A percentile compares a stretch with the other conserved stretches of the same genome.
These are phyloP conservation scores for Monilinia fructigena DNA, from an alignment of 2,329 filamentous ascomycete genomes.

Conservation along the genomic window DNA sequence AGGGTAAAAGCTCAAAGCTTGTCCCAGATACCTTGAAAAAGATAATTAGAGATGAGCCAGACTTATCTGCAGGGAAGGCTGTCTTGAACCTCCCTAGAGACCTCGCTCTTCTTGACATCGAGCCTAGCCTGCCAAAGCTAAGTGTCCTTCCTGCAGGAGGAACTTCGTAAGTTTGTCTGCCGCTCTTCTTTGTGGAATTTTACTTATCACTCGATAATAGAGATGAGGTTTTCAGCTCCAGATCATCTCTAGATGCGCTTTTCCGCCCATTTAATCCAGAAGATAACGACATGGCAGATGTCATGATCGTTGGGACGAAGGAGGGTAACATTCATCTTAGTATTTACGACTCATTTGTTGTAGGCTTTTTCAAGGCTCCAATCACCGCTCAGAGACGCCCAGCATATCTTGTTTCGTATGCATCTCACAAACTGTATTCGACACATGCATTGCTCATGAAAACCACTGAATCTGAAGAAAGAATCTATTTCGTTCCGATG, in stretches of 20 bases:
- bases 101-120: conserved; percentile 72
- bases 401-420: conserved; percentile 53
- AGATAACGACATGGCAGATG: conserved; percentile 72
- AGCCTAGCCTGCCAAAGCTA: conserved; percentile 72
- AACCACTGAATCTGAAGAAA: conserved; percentile 43
- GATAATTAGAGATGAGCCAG: conserved; percentile 26
- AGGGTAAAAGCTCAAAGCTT: conserved; percentile 20
- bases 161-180: conserved; percentile 52
- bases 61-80: conserved; percentile 24
- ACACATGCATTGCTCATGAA: conserved; percentile 70
- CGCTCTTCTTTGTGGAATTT: not conserved
- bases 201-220: conserved; percentile 27
- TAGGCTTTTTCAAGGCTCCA: conserved; percentile 61
- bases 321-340: conserved; percentile 72
- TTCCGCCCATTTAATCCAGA: conserved; percentile 49
- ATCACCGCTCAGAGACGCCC: conserved; percentile 38
- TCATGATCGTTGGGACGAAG: conserved; percentile 71
- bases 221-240: conserved; percentile 41
- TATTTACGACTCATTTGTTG: conserved; percentile 82
- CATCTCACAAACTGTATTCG: conserved; percentile 71
- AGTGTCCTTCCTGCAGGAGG: conserved; percentile 68
- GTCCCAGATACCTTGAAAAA: conserved; percentile 30
- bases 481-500: conserved; percentile 67
- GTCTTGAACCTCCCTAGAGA: conserved; percentile 64
- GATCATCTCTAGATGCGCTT: conserved; percentile 39